A percentile compares a stretch with the other conserved stretches of the same genome.
These are phyloP conservation scores for Verticillium albo-atrum DNA, from an alignment of 2,329 filamentous ascomycete genomes.

Conservation along the genomic window DNA sequence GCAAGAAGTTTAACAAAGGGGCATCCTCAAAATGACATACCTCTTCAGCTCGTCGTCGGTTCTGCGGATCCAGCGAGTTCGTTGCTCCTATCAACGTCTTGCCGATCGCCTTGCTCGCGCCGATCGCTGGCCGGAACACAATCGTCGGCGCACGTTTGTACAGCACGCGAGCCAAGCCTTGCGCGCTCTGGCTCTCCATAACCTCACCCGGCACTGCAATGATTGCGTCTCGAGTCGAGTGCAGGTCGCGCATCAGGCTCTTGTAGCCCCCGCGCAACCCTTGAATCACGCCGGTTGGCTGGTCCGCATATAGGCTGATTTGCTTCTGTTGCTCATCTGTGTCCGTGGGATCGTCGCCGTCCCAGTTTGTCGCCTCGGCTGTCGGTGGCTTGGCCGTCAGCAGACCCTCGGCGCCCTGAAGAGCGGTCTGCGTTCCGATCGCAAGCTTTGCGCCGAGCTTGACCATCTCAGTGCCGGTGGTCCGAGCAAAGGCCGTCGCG, in stretches of 20 bases:
- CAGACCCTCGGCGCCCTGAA: slow-evolving; percentile 83
- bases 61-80: slow-evolving; percentile 82
- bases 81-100: slow-evolving; percentile 89
- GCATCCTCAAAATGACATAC: slow-evolving; percentile 53
- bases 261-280: slow-evolving; percentile 79
- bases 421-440: slow-evolving; percentile 88
- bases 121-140: slow-evolving; percentile 84
- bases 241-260: slow-evolving; percentile 80
- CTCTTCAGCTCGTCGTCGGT: slow-evolving; percentile 78
- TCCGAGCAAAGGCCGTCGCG: slow-evolving; percentile 82
- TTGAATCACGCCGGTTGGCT: slow-evolving; percentile 83
- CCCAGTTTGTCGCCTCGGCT: slow-evolving; percentile 35
- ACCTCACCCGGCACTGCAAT: slow-evolving; percentile 92
- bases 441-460: slow-evolving; percentile 92
- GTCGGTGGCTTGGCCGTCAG: slow-evolving; percentile 44
- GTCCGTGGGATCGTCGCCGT: slow-evolving; percentile 53
- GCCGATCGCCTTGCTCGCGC: slow-evolving; percentile 81
- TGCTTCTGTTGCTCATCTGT: slow-evolving; percentile 62
- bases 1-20: not conserved
- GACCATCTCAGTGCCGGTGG: slow-evolving; percentile 89
- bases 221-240: slow-evolving; percentile 82
- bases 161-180: slow-evolving; percentile 74
- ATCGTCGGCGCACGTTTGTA: slow-evolving; percentile 85
- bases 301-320: slow-evolving; percentile 89
- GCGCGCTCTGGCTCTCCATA: slow-evolving; percentile 78